Base-by-base conservation (phyloP, 257 asterid species). In the Solanum sitiens region DNA sequence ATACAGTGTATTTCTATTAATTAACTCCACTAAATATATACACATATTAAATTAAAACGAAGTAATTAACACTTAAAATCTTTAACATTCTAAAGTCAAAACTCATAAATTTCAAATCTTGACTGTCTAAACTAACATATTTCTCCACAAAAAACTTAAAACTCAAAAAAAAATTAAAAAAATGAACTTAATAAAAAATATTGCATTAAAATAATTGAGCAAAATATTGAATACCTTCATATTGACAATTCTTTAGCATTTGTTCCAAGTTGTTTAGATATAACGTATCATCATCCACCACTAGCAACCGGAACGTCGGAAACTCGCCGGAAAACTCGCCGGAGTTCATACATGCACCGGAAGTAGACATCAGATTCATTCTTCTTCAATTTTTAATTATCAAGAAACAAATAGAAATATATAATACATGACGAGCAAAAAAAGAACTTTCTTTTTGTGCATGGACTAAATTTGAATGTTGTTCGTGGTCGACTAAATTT, bases 281-380 rank as follows among this genome's bases (percentile, higher is more conserved):
- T 88, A 95, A 92, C 63, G 94, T 96, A 91, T 97, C 99, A 89
- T 97, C 99, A 88, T 96, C 98, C 70, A 95, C 99, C 40, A 97
- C 95, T 23, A 97, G 98, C 2, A 97, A 98, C 37, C 95, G 94
- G 53, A 97, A 94, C n/a, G 91, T 97, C 91, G 99, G 99, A 84
- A 96, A 95, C 91, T 93, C 94, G 89, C 88, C 94, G 23, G 23
- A 30, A 14, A 70, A 7, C 11, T 32, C 76, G 20, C 77, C 42
- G 77, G 75, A 14, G 23, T 30, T 70, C 77, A 71, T 33, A 71
- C 44, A 71, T 71, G 6, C 76, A 70, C 74, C 74, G 74, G n/a
- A 67, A 0, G 16, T 67, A 11, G 73, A 67, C 73, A 67, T 67
- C 32, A n/a, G 7, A n/a, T 23, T n/a, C 13, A n/a, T n/a, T 63